Base-by-base conservation (phyloP, 2,329 filamentous ascomycete species). In the Clarireedia sp. region DNA sequence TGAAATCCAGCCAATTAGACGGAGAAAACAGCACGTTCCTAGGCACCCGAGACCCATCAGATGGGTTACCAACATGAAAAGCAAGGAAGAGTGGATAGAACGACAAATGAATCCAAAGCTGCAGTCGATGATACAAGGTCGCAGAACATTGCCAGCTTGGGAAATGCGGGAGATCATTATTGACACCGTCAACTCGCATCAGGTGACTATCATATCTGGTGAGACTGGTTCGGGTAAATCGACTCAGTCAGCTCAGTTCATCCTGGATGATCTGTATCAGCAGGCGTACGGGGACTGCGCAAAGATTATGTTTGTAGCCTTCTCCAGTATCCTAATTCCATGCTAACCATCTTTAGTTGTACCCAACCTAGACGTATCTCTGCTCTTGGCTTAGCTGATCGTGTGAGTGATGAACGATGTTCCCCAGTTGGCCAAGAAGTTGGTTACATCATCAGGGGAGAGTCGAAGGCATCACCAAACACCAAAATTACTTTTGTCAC, bases 141-240 rank as follows among this genome's bases (percentile, higher is more conserved):
- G 94, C 44, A 80, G 86, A 68, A 81, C 78, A 47, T 74, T 99
- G 2, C 94, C 94, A 2, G 94, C 94, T 2, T 99, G 94, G 94
- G 81, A 82, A 57, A 82, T 94, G 64, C 84, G 82, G 63, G 84
- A 92, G 19, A 76, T 79, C 1, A 89, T 99, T 29, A 82, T 97
- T 9, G 70, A 80, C 19, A 87, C 88, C 0, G 88, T 99, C 48
- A 79, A 79, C 43, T 74, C 78, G 4, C 83, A 92, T 66, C 86
- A 96, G 70, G 90, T 99, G 50, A 96, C 90, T 0, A 96, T 99
- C 65, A 94, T 99, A 64, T 95, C 91, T 44, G 94, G 94, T 63
- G 94, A 97, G 72, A 99, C 94, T 3, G 94, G 94, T 52, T 96
- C 90, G 17, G 94, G 94, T 67, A 99, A 99, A 72, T 96, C 89